These are phyloP conservation scores for Bassia scoparia DNA, from an alignment of 148 eudicot species.

Conservation along the genomic window DNA sequence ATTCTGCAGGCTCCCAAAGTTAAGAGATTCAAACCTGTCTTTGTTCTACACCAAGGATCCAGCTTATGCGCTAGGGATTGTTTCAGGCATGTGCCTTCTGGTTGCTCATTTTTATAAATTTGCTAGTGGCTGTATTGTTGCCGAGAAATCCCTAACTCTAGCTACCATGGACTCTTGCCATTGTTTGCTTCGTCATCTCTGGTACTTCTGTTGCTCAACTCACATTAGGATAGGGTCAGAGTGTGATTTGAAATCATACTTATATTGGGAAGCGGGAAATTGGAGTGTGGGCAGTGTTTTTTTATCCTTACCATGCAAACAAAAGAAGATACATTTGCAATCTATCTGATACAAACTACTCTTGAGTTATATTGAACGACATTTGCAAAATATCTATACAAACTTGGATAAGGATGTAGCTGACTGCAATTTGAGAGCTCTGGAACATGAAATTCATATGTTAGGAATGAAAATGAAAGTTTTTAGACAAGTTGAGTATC, in stretches of 20 bases:
- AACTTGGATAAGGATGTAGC: background rate
- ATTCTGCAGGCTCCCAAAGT: conserved; percentile 54
- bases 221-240: background rate
- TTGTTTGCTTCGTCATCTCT: conserved; percentile 67
- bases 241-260: too few relatives aligned
- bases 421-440: background rate
- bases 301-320: background rate
- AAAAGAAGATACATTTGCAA: background rate
- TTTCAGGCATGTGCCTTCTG: conserved; percentile 63
- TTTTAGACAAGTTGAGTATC: too few relatives aligned
- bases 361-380: background rate
- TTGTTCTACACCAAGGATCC: conserved; percentile 82
- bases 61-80: conserved; percentile 65
- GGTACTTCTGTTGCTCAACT: conserved; percentile 39
- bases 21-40: conserved; percentile 43
- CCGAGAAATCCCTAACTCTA: conserved; percentile 47
- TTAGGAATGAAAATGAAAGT: background rate
- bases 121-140: conserved; percentile 78
- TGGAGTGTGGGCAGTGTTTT: background rate
- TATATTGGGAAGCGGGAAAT: too few relatives aligned
- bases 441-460: background rate
- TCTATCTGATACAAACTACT: background rate
- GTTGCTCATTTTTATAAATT: conserved; percentile 58
- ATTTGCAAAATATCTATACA: background rate
- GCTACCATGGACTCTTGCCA: conserved; percentile 56